Evolutionary conservation across 805 yeast species (phyloP).

Genomic region (Cyberlindnera veronae): DNA sequence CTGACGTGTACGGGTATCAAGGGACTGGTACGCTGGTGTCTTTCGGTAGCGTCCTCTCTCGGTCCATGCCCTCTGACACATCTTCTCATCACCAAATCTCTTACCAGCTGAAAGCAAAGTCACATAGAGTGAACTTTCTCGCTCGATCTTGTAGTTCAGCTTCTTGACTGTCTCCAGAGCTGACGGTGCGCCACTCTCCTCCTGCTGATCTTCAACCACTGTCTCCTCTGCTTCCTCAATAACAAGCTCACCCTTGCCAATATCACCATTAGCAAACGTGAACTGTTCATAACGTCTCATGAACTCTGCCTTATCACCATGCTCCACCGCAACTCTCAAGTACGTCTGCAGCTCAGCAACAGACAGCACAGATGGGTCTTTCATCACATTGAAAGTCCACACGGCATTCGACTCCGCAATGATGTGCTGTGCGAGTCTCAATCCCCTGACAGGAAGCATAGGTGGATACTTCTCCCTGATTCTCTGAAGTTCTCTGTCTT

Average conservation of each 20-base stretch:
- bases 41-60: constrained; percentile 77
- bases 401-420: constrained; percentile 77
- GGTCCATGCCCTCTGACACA: constrained; percentile 68
- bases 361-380: constrained; percentile 42
- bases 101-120: constrained; percentile 49
- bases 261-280: constrained; percentile 32
- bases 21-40: constrained; percentile 42
- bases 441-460: constrained; percentile 55
- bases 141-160: constrained; percentile 14
- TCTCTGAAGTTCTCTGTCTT: constrained; percentile 16
- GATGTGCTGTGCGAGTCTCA: constrained; percentile 41
- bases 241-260: constrained; percentile 3
- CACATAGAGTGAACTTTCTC: constrained; percentile 20
- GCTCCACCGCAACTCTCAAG: constrained; percentile 43
- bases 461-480: constrained; percentile 46
- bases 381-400: constrained; percentile 51
- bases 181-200: constrained; percentile 17
- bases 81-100: constrained; percentile 46
- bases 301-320: constrained; percentile 35
- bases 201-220: constrained; percentile 12
- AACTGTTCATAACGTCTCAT: constrained; percentile 32
- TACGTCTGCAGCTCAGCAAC: constrained; percentile 45
- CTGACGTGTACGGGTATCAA: constrained; percentile 37
- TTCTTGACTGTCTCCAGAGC: constrained; percentile 10
- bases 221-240: constrained; percentile 20